Conservation (phyloP, 1,139 yeast species). For the Hansenula lynferdii region DNA sequence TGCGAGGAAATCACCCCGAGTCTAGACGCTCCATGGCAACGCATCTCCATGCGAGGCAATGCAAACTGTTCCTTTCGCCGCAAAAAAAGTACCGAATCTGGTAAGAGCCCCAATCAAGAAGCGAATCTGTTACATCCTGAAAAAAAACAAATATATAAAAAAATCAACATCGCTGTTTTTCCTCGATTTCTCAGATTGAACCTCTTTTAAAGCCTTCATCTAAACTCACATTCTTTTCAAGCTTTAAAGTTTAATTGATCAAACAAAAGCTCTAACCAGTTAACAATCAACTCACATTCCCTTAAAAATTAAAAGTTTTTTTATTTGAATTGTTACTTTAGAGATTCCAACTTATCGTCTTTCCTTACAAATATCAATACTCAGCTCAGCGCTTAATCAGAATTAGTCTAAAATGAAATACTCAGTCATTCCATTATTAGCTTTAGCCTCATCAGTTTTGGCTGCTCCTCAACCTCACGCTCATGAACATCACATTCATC, state of each 20-base stretch:
- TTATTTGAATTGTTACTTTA: no score
- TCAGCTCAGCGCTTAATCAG: neutral
- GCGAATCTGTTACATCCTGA: no score
- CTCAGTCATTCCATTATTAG: slow-evolving; percentile 21
- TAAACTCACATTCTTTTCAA: no score
- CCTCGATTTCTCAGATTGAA: no score
- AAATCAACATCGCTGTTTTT: slow-evolving; percentile 1
- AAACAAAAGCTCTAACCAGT: no score
- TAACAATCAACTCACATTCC: slow-evolving; percentile 2
- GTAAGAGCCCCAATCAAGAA: neutral
- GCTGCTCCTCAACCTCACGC: slow-evolving; percentile 41
- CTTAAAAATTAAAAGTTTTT: neutral
- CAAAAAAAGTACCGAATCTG: neutral
- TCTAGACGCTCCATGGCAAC: neutral
- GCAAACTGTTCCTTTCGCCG: neutral
- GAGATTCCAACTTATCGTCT: slow-evolving; percentile 9
- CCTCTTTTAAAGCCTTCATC: no score
- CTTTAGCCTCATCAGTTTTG: slow-evolving; percentile 30
- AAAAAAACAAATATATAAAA: slow-evolving; percentile 1
- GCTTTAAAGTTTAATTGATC: no score
- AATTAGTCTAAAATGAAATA: slow-evolving; percentile 17
- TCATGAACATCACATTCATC: slow-evolving; percentile 51
- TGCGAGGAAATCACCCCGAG: neutral
- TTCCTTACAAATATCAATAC: slow-evolving; percentile 6
- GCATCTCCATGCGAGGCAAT: neutral